phyloP scores from a whole-genome alignment of 1,284 basidiomycete genomes.

The Naganishia liquefaciens region DNA sequence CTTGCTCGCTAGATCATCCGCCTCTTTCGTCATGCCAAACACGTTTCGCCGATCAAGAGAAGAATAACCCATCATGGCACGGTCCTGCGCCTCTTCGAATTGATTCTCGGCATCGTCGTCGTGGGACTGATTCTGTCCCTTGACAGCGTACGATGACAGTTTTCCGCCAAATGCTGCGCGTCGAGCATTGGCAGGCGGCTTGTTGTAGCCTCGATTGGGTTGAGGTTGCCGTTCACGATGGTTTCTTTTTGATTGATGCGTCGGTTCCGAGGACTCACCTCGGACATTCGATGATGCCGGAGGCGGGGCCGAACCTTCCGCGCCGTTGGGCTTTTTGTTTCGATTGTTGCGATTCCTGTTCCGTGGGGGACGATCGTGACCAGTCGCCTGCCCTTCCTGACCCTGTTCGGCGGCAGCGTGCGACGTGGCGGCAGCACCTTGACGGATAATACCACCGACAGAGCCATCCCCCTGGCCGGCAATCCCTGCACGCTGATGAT shows the following conservation, averaged over 20 bases:
- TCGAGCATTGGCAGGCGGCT: constrained; percentile 20
- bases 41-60: constrained; percentile 11
- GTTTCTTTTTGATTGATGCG: not conserved
- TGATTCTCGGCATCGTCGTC: constrained; percentile 23
- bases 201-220: not conserved
- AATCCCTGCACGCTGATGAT: constrained; percentile 7
- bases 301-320: not conserved
- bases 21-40: constrained; percentile 40
- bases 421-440: not conserved
- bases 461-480: constrained; percentile 3
- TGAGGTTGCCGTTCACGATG: not conserved
- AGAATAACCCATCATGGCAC: constrained; percentile 29
- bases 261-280: not conserved
- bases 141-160: constrained; percentile 12
- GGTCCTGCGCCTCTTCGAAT: constrained; percentile 31
- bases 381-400: not conserved
- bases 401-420: not conserved
- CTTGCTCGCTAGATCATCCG: constrained; percentile 50
- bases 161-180: constrained; percentile 31
- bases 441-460: not conserved
- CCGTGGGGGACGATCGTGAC: not conserved
- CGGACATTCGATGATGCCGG: not conserved
- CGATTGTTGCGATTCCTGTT: constrained; percentile 21
- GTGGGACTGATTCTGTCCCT: not conserved
- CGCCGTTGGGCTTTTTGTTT: not conserved